Percentiles rank a stretch among this genome's conserved stretches.
phyloP scores from a whole-genome alignment of 805 yeast species.

The Kluyveromyces nonfermentans region DNA sequence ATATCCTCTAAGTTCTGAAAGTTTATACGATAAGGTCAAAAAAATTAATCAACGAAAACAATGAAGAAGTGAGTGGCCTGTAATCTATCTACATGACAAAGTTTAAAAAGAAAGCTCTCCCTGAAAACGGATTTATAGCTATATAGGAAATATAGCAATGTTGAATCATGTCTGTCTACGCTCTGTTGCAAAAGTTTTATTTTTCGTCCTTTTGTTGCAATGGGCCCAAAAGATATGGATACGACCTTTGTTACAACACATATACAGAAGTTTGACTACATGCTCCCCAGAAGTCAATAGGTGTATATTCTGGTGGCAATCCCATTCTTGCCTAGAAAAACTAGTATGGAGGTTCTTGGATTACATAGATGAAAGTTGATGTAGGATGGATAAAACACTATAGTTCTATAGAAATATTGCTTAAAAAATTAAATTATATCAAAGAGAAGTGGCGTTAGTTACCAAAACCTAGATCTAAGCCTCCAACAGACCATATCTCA shows the following conservation, averaged over 20 bases:
- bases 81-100: too few relatives aligned
- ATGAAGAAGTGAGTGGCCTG: too few relatives aligned
- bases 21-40: too few relatives aligned
- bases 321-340: slow-evolving; percentile 13
- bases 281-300: slow-evolving; percentile 13
- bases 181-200: not conserved
- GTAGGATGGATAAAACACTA: not conserved
- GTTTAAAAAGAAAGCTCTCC: too few relatives aligned
- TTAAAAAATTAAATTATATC: not conserved
- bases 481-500: slow-evolving; percentile 86
- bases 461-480: slow-evolving; percentile 38
- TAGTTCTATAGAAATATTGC: not conserved
- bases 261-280: slow-evolving; percentile 9
- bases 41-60: too few relatives aligned
- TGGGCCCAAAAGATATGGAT: slow-evolving; percentile 2
- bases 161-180: not conserved
- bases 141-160: not conserved
- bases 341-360: slow-evolving; percentile 20
- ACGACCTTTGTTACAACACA: slow-evolving; percentile 2
- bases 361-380: slow-evolving; percentile 6
- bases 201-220: slow-evolving; percentile 8
- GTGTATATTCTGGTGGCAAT: slow-evolving; percentile 25
- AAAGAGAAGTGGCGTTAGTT: not conserved
- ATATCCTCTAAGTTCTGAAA: too few relatives aligned
- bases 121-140: too few relatives aligned